Conservation (phyloP, 371 early-diverging fungal species). For the Apophysomyces ossiformis region DNA sequence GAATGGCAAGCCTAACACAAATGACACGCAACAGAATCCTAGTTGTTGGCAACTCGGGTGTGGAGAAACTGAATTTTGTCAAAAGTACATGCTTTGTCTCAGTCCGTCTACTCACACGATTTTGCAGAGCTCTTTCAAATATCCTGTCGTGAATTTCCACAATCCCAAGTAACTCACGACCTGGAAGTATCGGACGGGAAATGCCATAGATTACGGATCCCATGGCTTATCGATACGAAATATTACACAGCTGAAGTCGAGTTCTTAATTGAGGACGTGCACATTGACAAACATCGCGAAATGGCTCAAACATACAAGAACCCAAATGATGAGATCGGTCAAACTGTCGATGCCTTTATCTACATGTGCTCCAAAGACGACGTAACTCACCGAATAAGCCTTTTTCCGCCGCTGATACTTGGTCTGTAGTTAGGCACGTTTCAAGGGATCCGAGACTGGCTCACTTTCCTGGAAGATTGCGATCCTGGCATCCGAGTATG, state of each 20-base stretch:
- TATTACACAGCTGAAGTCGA: slow-evolving; percentile 75
- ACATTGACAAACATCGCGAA: slow-evolving; percentile 35
- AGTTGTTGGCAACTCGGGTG: slow-evolving; percentile 55
- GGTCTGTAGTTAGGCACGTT: slow-evolving; percentile 51
- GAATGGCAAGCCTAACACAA: too few relatives aligned
- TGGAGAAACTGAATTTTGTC: slow-evolving; percentile 53
- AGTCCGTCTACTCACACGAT: not conserved
- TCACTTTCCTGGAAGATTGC: slow-evolving; percentile 55
- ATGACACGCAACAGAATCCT: slow-evolving; percentile 63
- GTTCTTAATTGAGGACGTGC: slow-evolving; percentile 71
- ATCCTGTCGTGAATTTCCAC: slow-evolving; percentile 31
- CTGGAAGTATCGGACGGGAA: slow-evolving; percentile 36
- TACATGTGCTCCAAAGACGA: slow-evolving; percentile 64
- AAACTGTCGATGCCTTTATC: slow-evolving; percentile 71
- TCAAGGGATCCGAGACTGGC: slow-evolving; percentile 57
- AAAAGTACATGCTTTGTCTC: slow-evolving; percentile 40
- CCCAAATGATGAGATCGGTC: slow-evolving; percentile 55
- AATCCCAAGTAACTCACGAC: slow-evolving; percentile 26
- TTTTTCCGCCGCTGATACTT: not conserved
- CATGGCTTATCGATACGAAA: slow-evolving; percentile 69
- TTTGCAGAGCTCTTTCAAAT: slow-evolving; percentile 30
- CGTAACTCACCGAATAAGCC: slow-evolving; percentile 23
- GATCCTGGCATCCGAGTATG: slow-evolving; percentile 66
- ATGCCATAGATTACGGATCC: slow-evolving; percentile 59
- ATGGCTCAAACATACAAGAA: slow-evolving; percentile 48